Evolutionary conservation across 2,329 filamentous ascomycete species (phyloP), one percentile per base, ranked within the genome.

Genomic region (Trichophyton mentagrophytes): DNA sequence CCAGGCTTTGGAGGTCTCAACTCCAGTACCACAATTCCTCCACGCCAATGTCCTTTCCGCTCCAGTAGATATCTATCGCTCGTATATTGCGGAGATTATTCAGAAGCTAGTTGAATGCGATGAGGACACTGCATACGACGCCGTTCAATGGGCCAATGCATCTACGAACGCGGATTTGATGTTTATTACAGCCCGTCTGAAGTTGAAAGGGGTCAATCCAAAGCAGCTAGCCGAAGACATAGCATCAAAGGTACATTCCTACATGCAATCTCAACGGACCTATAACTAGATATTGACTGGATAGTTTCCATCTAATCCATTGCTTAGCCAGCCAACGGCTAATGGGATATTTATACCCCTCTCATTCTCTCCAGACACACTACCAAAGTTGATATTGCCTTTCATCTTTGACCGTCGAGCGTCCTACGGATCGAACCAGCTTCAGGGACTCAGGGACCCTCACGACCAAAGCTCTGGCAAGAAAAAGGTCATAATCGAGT

Each of bases 101-200:
- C 77, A 82, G 38, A 77, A 82, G 20, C 81, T 90, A 63, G 88
- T 86, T 1, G 87, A 86, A 22, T 86, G 89, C 30, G 86, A 89
- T 61, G 72, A 80, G 38, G 77, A 80, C 60, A 83, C 90, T 67
- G 85, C 95, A 70, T 90, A 88, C 75, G 83, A 84, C 27, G 84
- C 84, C 42, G 77, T 95, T 47, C 82, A 87, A 76, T 92, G 88
- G 88, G 92, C 89, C 3, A 79, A 83, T 64, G 83, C 85, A 42
- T 79, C 90, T 22, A 89, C 93, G 65, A 90, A 91, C 77, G 90
- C 90, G 56, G 90, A 95, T 74, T 76, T 95, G 67, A 82, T 88
- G 59, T 75, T 95, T 55, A 85, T 89, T 7, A 84, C 89, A 4
- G 88, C 90, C 13, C 87, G 89, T 17, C 80, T 95, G 64, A 81